Evolutionary conservation across 192 early-diverging fungal species (phyloP).

Genomic region (Bifiguratus adelaidae): DNA sequence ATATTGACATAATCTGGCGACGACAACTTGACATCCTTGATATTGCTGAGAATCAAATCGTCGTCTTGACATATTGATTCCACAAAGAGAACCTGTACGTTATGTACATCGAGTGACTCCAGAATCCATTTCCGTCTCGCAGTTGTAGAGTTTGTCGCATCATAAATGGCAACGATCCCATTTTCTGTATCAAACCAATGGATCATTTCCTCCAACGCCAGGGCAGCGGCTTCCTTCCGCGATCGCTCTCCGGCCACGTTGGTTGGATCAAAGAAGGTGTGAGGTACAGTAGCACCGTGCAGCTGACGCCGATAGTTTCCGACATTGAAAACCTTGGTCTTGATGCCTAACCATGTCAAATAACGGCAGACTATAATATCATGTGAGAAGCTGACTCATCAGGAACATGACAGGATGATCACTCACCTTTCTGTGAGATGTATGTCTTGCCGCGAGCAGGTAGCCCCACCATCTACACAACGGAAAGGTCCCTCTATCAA

Average conservation of each 20-base stretch:
- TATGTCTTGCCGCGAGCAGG: slow-evolving; percentile 97
- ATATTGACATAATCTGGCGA: slow-evolving; percentile 89
- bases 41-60: slow-evolving; percentile 80
- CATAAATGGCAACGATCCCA: slow-evolving; percentile 89
- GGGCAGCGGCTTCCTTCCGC: slow-evolving; percentile 68
- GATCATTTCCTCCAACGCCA: slow-evolving; percentile 89
- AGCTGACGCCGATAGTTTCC: slow-evolving; percentile 94
- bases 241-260: slow-evolving; percentile 60
- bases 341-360: slow-evolving; percentile 91
- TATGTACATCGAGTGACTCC: slow-evolving; percentile 54
- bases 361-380: slow-evolving; percentile 69
- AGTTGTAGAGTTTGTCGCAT: slow-evolving; percentile 94
- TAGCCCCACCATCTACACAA: slow-evolving; percentile 81
- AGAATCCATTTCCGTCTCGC: slow-evolving; percentile 66
- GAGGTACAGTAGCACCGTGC: slow-evolving; percentile 67
- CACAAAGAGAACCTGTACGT: slow-evolving; percentile 92
- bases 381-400: neutral
- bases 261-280: slow-evolving; percentile 87
- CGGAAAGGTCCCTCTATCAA: too few species aligned
- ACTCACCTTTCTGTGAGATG: slow-evolving; percentile 78
- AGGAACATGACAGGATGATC: neutral
- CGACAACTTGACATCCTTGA: slow-evolving; percentile 90
- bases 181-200: slow-evolving; percentile 77
- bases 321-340: slow-evolving; percentile 92
- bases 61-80: slow-evolving; percentile 92